phyloP scores from a whole-genome alignment of 768 basidiomycete genomes.

The Terana coerulea region DNA sequence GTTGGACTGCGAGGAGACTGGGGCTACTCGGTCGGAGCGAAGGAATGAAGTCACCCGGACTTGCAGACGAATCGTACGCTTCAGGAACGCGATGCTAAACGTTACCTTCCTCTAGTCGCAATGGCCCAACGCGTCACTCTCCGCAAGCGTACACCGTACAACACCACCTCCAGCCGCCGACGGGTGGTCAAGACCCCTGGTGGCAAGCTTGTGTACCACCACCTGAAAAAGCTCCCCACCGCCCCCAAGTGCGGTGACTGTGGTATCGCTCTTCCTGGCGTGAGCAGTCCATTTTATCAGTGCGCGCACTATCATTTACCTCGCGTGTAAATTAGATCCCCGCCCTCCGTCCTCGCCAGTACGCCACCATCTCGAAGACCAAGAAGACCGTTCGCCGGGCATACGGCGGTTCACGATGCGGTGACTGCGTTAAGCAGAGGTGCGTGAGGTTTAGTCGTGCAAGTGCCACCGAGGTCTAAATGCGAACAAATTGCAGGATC shows the following conservation, averaged over 20 bases:
- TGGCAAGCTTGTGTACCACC: constrained; percentile 97
- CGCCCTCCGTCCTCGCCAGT: constrained; percentile 93
- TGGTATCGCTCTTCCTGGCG: constrained; percentile 89
- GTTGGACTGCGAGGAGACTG: no score
- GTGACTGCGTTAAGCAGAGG: constrained; percentile 94
- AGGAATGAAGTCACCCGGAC: background rate
- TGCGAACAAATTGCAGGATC: constrained; percentile 50
- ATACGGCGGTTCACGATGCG: constrained; percentile 97
- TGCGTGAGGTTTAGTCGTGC: constrained; percentile 33
- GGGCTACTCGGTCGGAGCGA: no score
- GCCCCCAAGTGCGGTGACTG: constrained; percentile 99
- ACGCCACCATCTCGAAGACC: constrained; percentile 94
- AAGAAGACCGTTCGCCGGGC: constrained; percentile 95
- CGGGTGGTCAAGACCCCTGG: constrained; percentile 98
- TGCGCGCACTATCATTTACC: constrained; percentile 6
- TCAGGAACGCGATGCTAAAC: background rate
- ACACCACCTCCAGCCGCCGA: constrained; percentile 95
- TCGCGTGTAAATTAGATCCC: constrained; percentile 56
- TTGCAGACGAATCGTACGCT: background rate
- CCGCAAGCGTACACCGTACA: constrained; percentile 97
- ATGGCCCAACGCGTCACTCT: constrained; percentile 99
- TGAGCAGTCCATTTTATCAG: constrained; percentile 40
- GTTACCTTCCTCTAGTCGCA: constrained; percentile 11
- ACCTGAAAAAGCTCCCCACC: constrained; percentile 90
- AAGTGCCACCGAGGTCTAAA: constrained; percentile 5